Conservation (phyloP, 2,329 filamentous ascomycete genomes). For the Paracoccidioides brasiliensis region DNA sequence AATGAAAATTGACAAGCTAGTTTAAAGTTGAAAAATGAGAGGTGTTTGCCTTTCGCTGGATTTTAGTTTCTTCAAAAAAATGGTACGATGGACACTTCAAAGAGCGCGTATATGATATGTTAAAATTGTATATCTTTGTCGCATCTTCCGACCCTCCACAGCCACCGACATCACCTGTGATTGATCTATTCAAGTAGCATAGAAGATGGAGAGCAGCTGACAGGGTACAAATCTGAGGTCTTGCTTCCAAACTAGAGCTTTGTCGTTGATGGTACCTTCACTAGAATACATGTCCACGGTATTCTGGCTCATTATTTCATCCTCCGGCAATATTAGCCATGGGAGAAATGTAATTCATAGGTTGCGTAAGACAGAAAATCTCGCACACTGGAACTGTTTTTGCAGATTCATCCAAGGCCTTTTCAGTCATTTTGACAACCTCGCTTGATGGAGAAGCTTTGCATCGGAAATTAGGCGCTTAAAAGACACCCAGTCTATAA, state of each 20-base stretch:
- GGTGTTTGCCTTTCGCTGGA: constrained; percentile 25
- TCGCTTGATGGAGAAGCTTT: not conserved
- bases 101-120: constrained; percentile 36
- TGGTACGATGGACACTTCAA: constrained; percentile 40
- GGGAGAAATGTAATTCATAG: not conserved
- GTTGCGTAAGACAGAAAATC: not conserved
- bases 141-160: not conserved
- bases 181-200: constrained; percentile 54
- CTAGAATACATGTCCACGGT: not conserved
- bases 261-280: not conserved
- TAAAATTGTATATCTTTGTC: no score
- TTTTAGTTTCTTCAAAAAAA: constrained; percentile 34
- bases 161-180: constrained; percentile 40
- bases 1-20: not conserved
- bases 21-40: not conserved
- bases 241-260: constrained; percentile 41
- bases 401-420: not conserved
- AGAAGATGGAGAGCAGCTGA: constrained; percentile 53
- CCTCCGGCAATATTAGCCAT: not conserved
- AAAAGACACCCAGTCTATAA: not conserved
- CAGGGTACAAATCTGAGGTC: constrained; percentile 52
- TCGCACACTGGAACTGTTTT: not conserved
- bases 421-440: not conserved
- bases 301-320: not conserved
- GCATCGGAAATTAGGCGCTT: not conserved